Conservation (phyloP, 129 eudicot species). For the Helianthus tuberosus region DNA sequence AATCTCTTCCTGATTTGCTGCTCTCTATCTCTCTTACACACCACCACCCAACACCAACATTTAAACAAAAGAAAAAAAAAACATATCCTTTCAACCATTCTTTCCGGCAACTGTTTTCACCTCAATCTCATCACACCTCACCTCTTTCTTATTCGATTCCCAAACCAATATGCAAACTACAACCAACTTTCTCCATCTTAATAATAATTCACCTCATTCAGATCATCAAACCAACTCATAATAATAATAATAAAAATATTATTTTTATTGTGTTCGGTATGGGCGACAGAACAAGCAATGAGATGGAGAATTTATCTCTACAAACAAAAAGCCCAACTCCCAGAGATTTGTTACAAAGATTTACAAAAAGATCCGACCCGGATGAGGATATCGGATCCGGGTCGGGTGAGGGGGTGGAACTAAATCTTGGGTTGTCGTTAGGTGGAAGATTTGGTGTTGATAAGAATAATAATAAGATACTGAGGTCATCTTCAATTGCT, state of each 20-base stretch:
- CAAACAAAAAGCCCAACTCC: conserved; percentile 46
- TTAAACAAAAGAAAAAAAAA: background rate
- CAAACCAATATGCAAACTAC: conserved; percentile 29
- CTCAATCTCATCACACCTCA: background rate
- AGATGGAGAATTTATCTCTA: conserved; percentile 64
- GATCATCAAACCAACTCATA: conserved; percentile 27
- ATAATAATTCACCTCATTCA: conserved; percentile 24
- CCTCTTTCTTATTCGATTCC: background rate
- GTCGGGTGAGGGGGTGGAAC: conserved; percentile 51
- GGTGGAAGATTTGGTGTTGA: conserved; percentile 90
- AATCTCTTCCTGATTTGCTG: conserved; percentile 45
- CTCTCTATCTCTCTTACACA: conserved; percentile 26
- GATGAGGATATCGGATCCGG: conserved; percentile 29
- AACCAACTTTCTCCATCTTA: conserved; percentile 25
- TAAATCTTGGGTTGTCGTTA: conserved; percentile 80
- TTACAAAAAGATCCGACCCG: conserved; percentile 36
- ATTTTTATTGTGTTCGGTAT: conserved; percentile 23
- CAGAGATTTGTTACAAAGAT: conserved; percentile 63
- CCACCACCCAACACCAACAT: background rate
- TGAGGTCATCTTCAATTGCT: conserved; percentile 70
- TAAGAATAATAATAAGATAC: conserved; percentile 45
- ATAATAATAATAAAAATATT: background rate
- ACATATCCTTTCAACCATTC: conserved; percentile 18
- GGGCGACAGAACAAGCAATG: conserved; percentile 45
- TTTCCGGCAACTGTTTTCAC: conserved; percentile 36